Evolutionary conservation across 1,139 yeast genomes (phyloP).

Genomic region (Suhomyces maxii): DNA sequence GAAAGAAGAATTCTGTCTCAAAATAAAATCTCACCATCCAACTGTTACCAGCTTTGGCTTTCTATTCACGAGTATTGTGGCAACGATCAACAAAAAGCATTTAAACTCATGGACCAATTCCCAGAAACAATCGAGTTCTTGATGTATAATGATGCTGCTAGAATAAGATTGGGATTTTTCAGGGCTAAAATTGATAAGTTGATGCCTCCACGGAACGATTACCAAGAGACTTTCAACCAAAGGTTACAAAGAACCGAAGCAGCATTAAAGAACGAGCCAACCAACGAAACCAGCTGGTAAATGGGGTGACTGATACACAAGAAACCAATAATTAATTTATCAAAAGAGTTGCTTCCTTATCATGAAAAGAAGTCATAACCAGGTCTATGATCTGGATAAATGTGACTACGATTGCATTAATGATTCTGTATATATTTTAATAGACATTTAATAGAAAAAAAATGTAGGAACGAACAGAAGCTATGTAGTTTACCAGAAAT

Average conservation of each 20-base stretch:
- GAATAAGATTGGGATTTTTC: slow-evolving; percentile 23
- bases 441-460: background rate
- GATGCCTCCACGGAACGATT: slow-evolving; percentile 20
- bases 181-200: slow-evolving; percentile 24
- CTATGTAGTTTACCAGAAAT: background rate
- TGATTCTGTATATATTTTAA: slow-evolving; percentile 4
- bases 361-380: too few relatives aligned
- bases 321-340: too few relatives aligned
- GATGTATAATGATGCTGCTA: slow-evolving; percentile 20
- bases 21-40: slow-evolving; percentile 20
- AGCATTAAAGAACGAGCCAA: slow-evolving; percentile 9
- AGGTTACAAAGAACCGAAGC: slow-evolving; percentile 23
- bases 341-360: too few relatives aligned
- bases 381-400: too few relatives aligned
- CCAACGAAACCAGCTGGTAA: background rate
- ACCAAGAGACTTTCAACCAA: slow-evolving; percentile 20
- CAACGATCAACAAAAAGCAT: slow-evolving; percentile 19
- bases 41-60: slow-evolving; percentile 18
- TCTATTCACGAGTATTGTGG: slow-evolving; percentile 20
- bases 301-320: too few relatives aligned
- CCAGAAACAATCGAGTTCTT: slow-evolving; percentile 38
- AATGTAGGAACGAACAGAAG: background rate
- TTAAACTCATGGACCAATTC: slow-evolving; percentile 30
- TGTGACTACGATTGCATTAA: slow-evolving; percentile 2
- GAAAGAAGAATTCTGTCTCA: slow-evolving; percentile 22